Conservation (phyloP, 164 flowering plant genomes). For the Houttuynia cordata region DNA sequence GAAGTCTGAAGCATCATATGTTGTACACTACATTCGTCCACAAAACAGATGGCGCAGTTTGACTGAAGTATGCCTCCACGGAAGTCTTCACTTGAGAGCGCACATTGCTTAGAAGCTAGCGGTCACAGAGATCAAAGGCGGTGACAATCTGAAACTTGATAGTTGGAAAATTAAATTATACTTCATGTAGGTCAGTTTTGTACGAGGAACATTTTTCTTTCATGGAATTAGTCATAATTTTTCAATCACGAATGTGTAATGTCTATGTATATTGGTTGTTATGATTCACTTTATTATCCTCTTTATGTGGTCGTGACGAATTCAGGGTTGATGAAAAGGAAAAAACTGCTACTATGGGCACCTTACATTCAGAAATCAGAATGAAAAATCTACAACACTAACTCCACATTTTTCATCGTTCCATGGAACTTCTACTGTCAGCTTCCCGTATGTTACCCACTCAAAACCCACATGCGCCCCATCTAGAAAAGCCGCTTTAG, state of each 20-base stretch:
- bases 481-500: slow-evolving; percentile 2
- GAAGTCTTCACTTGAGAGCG: neutral
- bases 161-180: no score
- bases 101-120: neutral
- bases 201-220: no score
- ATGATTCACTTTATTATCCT: no score
- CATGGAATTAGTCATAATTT: no score
- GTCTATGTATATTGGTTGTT: no score
- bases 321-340: neutral
- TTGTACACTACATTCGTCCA: neutral
- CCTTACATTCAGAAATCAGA: neutral
- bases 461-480: slow-evolving; percentile 4
- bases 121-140: neutral
- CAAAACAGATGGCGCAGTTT: neutral
- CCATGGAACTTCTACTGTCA: slow-evolving; percentile 11
- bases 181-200: no score
- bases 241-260: no score
- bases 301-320: no score
- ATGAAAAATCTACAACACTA: neutral
- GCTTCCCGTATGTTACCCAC: neutral
- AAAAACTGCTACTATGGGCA: neutral
- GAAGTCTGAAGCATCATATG: neutral
- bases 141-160: no score
- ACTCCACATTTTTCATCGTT: neutral
- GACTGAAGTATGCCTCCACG: neutral